These are phyloP conservation scores for rapeseed (Brassica napus) DNA, from an alignment of 345 rosid species.

Conservation along the genomic window Da-Ae NC_063446.1:10811501-10812000, in stretches of 20 bases:
- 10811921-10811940: not conserved
- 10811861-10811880: not conserved
- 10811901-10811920: not conserved
- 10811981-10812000: not conserved
- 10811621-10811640: constrained; percentile 85
- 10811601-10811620: constrained; percentile 86
- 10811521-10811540: constrained; percentile 77
- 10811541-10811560: constrained; percentile 91
- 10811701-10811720: constrained; percentile 1
- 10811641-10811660: constrained; percentile 80
- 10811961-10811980: not conserved
- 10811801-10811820: not conserved
- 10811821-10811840: constrained; percentile 3
- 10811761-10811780: constrained; percentile 2
- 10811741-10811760: constrained; percentile 33
- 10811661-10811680: constrained; percentile 57
- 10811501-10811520: too few relatives aligned
- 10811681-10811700: constrained; percentile 64
- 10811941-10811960: not conserved
- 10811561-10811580: constrained; percentile 97
- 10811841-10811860: constrained; percentile 5
- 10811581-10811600: constrained; percentile 91
- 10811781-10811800: not conserved
- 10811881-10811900: not conserved
- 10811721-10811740: not conserved